phyloP scores from a whole-genome alignment of 2,329 filamentous ascomycete genomes.

The Sclerotinia glacialis region DNA sequence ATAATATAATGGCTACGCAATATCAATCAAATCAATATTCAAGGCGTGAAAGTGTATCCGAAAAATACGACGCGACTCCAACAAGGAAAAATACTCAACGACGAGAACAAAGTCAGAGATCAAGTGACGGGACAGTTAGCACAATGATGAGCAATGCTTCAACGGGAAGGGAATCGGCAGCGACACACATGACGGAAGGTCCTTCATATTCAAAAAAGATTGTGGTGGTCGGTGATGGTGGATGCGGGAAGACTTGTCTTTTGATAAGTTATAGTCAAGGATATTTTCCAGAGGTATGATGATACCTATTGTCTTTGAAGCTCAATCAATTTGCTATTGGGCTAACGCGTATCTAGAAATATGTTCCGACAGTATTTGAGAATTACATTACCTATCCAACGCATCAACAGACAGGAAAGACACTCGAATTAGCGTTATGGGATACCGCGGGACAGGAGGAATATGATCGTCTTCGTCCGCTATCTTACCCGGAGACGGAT shows the following conservation, averaged over 20 bases:
- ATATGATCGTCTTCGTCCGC: slow-evolving; percentile 90
- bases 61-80: slow-evolving; percentile 35
- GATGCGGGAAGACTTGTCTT: slow-evolving; percentile 97
- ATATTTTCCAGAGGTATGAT: slow-evolving; percentile 89
- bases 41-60: slow-evolving; percentile 36
- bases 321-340: background rate
- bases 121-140: slow-evolving; percentile 87
- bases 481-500: slow-evolving; percentile 97
- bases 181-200: slow-evolving; percentile 83
- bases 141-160: slow-evolving; percentile 73
- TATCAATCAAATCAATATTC: slow-evolving; percentile 37
- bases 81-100: slow-evolving; percentile 35
- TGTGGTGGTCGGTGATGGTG: slow-evolving; percentile 95
- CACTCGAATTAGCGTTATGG: slow-evolving; percentile 94
- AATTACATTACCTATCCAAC: slow-evolving; percentile 99
- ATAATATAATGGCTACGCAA: slow-evolving; percentile 34
- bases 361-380: slow-evolving; percentile 97
- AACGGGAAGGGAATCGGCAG: slow-evolving; percentile 72
- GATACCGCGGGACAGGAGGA: slow-evolving; percentile 98
- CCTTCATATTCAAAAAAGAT: slow-evolving; percentile 98
- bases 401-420: slow-evolving; percentile 84
- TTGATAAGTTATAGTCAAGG: slow-evolving; percentile 98
- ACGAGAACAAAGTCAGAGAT: slow-evolving; percentile 46
- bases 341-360: slow-evolving; percentile 67
- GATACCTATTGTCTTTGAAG: slow-evolving; percentile 30